Evolutionary conservation across 768 basidiomycete genomes (phyloP), one percentile per base, ranked within the genome.

Genomic region (Royoungia palumana): DNA sequence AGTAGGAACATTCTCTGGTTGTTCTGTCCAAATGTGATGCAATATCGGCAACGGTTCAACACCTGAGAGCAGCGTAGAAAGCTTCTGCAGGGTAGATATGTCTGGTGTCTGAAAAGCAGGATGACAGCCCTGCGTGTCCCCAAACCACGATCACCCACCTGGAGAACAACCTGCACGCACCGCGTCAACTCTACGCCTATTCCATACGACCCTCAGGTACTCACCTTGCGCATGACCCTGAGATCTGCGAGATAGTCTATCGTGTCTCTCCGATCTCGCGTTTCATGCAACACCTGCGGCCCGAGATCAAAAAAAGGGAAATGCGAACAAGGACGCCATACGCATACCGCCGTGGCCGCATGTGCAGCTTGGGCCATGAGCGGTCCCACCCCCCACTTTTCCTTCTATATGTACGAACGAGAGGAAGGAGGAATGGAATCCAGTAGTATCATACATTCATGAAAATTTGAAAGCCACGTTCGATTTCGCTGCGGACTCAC

Each of bases 351-450:
- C 0, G 71, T 64, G 21, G 74, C 73, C 6, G 71, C 72, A 50
- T 74, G 74, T 5, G 74, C 72, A 3, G 65, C 69, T 51, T 75
- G 74, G 6, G 72, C 69, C 74, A 75, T 73, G 34, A 75, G 64
- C 13, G 73, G 72, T 11, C 74, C 74, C 5, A 71, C 60, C 1
- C 74, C 74, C 71, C 75, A 75, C 6, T 67, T 71, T 44, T 71
- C 72, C 19, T 62, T 62, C 72, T 75, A 12, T 10, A 11, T 8
- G 10, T 28, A 12, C 13, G 28, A 12, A 28, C 11, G 28, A 28
- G 28, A 6, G 28, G 28, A 28, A 28, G 28, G 28, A 28, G 28
- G 10, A 12, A 11, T 28, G 32, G 14, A 32, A 32, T 6, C 16
- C 32, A 7, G 6, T 16, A 14, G 32, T 54, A 17, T 12, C 25